Conservation (phyloP, 2,329 filamentous ascomycete species). For the Cercospora sesami region DNA sequence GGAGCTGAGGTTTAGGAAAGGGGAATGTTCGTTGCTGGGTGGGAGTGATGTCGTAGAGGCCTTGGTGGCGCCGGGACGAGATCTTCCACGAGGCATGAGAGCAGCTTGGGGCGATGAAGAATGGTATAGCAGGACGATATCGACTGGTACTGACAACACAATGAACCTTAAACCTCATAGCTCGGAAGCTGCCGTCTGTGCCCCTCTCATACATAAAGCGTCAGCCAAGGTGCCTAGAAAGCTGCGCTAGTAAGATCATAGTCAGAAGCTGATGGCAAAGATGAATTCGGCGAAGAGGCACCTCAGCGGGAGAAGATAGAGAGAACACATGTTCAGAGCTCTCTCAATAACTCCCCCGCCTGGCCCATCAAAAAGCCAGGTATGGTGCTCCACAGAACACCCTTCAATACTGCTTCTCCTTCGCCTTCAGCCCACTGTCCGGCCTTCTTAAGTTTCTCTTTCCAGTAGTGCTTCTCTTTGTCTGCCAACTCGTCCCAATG, state of each 20-base stretch:
- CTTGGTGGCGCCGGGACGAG: not conserved
- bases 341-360: slow-evolving; percentile 32
- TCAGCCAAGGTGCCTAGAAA: not conserved
- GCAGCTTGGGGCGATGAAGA: not conserved
- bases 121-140: not conserved
- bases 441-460: slow-evolving; percentile 63
- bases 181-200: not conserved
- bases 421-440: slow-evolving; percentile 79
- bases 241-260: not conserved
- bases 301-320: not conserved
- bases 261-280: not conserved
- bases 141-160: not conserved
- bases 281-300: too few species aligned
- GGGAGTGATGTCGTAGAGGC: not conserved
- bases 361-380: slow-evolving; percentile 55
- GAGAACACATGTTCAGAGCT: slow-evolving; percentile 13
- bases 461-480: slow-evolving; percentile 68
- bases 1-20: not conserved
- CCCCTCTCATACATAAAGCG: not conserved
- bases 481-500: slow-evolving; percentile 70
- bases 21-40: not conserved
- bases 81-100: not conserved
- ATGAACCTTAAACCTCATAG: not conserved
- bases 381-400: slow-evolving; percentile 71
- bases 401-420: slow-evolving; percentile 73